Percentiles rank a stretch among this genome's conserved stretches.
Evolutionary conservation across 73 alveolate genomes (phyloP).

Genomic region (Uronychia setigera): DNA sequence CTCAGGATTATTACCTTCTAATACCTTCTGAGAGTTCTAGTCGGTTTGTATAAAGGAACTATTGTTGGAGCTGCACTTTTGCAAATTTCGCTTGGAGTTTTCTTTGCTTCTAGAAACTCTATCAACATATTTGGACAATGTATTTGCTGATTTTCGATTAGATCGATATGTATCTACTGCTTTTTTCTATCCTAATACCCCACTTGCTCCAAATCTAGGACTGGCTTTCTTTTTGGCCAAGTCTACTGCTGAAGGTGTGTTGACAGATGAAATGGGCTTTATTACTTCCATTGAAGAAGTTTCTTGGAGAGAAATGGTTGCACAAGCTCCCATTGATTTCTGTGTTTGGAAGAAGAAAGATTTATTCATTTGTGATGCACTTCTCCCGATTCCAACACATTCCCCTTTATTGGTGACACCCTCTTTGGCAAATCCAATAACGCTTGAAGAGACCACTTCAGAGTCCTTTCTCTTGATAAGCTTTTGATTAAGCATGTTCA

Average conservation of each 20-base stretch:
- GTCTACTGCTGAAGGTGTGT: neutral
- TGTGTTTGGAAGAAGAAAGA: neutral
- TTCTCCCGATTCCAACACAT: no score
- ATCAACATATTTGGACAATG: neutral
- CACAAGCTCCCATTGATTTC: no score
- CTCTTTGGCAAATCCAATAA: neutral
- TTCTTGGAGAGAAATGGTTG: no score
- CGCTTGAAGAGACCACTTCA: neutral
- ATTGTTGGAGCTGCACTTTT: no score
- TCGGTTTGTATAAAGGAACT: no score
- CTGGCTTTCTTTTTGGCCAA: neutral
- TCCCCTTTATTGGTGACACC: neutral
- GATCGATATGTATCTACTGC: neutral
- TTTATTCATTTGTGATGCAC: no score
- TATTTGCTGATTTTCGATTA: neutral
- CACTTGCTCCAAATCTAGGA: neutral
- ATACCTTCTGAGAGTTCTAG: no score
- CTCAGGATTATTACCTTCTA: no score
- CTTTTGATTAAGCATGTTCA: neutral
- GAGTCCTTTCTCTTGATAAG: neutral
- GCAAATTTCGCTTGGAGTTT: neutral
- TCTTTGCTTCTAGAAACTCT: neutral
- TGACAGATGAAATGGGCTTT: neutral
- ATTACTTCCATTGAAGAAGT: neutral
- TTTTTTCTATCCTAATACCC: neutral